Percentiles rank a stretch among this genome's conserved stretches.
Evolutionary conservation across 2,329 filamentous ascomycete species (phyloP).

Genomic region (Fusarium illudens): DNA sequence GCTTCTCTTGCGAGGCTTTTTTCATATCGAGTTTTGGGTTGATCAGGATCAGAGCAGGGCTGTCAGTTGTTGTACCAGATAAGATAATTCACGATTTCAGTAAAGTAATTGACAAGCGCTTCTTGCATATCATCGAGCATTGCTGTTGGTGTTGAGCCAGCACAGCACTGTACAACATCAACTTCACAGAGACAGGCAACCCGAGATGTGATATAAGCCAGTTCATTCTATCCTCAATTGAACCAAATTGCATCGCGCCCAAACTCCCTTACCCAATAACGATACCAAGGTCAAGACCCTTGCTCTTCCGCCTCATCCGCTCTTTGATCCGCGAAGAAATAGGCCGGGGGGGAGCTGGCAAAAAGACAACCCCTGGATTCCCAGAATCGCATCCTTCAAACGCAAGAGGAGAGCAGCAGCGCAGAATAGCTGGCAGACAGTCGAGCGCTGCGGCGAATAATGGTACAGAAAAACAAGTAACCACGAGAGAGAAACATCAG

Average conservation of each 20-base stretch:
- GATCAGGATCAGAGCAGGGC: constrained; percentile 15
- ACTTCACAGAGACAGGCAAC: background rate
- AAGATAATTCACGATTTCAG: constrained; percentile 33
- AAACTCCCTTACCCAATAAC: constrained; percentile 39
- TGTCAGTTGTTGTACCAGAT: constrained; percentile 23
- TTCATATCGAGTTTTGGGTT: constrained; percentile 7
- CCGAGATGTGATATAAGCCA: constrained; percentile 4
- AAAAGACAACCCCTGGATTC: constrained; percentile 1
- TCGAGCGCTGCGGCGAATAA: constrained; percentile 15
- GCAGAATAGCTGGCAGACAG: constrained; percentile 2
- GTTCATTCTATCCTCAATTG: constrained; percentile 40
- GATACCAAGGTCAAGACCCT: constrained; percentile 28
- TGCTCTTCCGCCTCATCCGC: constrained; percentile 17
- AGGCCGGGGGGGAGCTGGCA: constrained; percentile 3
- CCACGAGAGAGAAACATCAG: constrained; percentile 8
- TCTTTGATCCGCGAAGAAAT: constrained; percentile 11
- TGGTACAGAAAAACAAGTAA: constrained; percentile 34
- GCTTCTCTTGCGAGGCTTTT: background rate
- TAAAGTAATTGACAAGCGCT: constrained; percentile 12
- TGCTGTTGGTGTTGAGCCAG: background rate
- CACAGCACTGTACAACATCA: background rate
- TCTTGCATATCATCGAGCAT: background rate
- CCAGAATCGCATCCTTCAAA: constrained; percentile 14
- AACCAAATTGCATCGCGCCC: constrained; percentile 31
- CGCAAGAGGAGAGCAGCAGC: constrained; percentile 4